Evolutionary conservation across 768 basidiomycete genomes (phyloP), one percentile per base, ranked within the genome.

Genomic region (Phaeotremella skinneri): DNA sequence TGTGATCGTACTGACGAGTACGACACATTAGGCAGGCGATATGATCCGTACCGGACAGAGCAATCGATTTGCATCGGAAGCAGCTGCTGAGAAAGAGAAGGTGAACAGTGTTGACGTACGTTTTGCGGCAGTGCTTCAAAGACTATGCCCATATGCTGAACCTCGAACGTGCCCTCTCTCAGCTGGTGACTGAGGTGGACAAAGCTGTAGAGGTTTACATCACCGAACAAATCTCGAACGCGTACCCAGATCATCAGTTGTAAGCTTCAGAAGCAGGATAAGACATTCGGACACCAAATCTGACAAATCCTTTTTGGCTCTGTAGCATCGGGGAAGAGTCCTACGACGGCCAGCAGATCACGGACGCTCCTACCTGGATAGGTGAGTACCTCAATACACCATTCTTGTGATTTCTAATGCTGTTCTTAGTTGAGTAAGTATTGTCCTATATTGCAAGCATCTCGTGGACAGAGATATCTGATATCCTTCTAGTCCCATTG

Each of bases 181-280:
- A 79, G 78, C 81, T 97, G 31, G 94, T 98, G 20, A 98, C 94
- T 0, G 88, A 94, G 78, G 94, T 90, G 69, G 94, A 98, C 76
- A 87, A 93, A 32, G 84, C 82, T 42, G 93, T 96, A 9, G 93
- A 96, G 76, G 85, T 88, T 61, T 80, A 91, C 43, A 89, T 96
- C 49, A 86, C 84, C 76, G 73, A 81, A 43, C 83, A 86, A 73
- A 84, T 94, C 57, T 78, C 79, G 39, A 75, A 78, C 25, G 80
- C 80, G 43, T 93, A 89, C 76, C 90, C 91, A 0, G 67, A 78
- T 2, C 93, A 90, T 77, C 79, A 86, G 63, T 94, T 96, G 91
- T 92, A 73, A 74, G 89, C 81, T 26, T 17, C 2, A 11, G 23
- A 26, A 5, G 31, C 26, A 45, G 9, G 2, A 48, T 23, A n/a